These are phyloP conservation scores for Vitis labrusca DNA, from an alignment of 164 flowering plant genomes.

Conservation along the genomic window DNA sequence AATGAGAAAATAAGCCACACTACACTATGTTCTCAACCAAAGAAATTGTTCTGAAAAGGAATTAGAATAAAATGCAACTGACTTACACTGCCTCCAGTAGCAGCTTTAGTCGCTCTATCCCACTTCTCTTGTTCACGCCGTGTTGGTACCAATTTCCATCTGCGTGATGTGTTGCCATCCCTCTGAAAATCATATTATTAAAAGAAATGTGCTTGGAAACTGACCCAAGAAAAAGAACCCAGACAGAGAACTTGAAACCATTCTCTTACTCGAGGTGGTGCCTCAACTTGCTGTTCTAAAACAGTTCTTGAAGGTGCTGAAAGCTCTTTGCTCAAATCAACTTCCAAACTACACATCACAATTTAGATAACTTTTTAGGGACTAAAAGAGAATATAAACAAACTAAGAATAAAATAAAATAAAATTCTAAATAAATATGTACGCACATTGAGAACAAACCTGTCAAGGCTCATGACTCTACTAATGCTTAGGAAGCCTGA, in stretches of 20 bases:
- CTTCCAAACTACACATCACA: slow-evolving; percentile 56
- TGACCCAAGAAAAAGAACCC: background rate
- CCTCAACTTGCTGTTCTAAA: slow-evolving; percentile 36
- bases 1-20: no score
- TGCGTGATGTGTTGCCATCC: slow-evolving; percentile 24
- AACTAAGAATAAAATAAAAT: background rate
- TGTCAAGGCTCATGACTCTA: slow-evolving; percentile 87
- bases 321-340: slow-evolving; percentile 87
- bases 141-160: slow-evolving; percentile 88
- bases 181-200: slow-evolving; percentile 37
- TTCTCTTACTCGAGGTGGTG: slow-evolving; percentile 39
- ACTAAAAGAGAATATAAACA: no score
- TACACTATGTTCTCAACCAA: no score
- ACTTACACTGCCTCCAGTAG: slow-evolving; percentile 90
- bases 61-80: background rate
- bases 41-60: no score
- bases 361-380: background rate
- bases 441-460: slow-evolving; percentile 35
- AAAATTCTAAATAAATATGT: background rate
- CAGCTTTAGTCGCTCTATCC: slow-evolving; percentile 86
- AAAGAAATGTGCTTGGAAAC: background rate
- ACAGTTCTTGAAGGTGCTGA: slow-evolving; percentile 39
- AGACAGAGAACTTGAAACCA: background rate
- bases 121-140: slow-evolving; percentile 88
- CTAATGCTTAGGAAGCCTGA: slow-evolving; percentile 87